Conservation (phyloP, 768 basidiomycete species). For the Hygrophorus pudorinus region DNA sequence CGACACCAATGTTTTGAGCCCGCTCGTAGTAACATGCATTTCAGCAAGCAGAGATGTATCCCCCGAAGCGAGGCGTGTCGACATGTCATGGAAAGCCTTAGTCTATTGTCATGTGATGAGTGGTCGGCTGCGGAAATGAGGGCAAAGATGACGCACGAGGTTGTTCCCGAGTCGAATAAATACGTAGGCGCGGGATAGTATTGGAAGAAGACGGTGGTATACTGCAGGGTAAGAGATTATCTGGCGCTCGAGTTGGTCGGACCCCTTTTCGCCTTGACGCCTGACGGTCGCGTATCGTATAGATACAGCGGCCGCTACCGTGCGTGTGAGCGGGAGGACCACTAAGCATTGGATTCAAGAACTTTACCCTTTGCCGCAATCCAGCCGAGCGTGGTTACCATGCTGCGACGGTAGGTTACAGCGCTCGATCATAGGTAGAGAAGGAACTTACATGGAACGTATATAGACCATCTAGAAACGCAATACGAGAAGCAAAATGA, state of each 20-base stretch:
- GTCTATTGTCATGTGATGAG: conserved; percentile 21
- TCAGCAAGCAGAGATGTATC: conserved; percentile 59
- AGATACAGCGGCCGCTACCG: conserved; percentile 46
- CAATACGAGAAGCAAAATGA: neutral
- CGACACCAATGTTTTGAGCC: conserved; percentile 53
- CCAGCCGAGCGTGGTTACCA: conserved; percentile 58
- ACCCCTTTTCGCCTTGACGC: conserved; percentile 47
- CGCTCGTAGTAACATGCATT: conserved; percentile 61
- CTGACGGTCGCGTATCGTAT: conserved; percentile 68
- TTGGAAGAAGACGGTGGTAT: conserved; percentile 62
- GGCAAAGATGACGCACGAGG: conserved; percentile 30
- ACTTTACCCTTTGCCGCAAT: conserved; percentile 49
- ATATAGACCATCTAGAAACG: conserved; percentile 58
- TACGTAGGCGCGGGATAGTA: conserved; percentile 59
- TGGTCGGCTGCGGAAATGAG: neutral
- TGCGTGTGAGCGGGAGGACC: neutral
- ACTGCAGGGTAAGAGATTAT: conserved; percentile 66
- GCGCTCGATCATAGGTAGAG: neutral
- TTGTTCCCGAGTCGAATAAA: conserved; percentile 55
- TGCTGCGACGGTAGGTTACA: conserved; percentile 26
- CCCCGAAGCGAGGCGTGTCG: conserved; percentile 38
- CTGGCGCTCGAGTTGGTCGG: conserved; percentile 51
- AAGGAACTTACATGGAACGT: conserved; percentile 41
- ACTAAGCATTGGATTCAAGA: neutral
- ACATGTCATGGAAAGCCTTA: conserved; percentile 39